Conservation (phyloP, 768 basidiomycete species). For the Termitomyces sp. region DNA sequence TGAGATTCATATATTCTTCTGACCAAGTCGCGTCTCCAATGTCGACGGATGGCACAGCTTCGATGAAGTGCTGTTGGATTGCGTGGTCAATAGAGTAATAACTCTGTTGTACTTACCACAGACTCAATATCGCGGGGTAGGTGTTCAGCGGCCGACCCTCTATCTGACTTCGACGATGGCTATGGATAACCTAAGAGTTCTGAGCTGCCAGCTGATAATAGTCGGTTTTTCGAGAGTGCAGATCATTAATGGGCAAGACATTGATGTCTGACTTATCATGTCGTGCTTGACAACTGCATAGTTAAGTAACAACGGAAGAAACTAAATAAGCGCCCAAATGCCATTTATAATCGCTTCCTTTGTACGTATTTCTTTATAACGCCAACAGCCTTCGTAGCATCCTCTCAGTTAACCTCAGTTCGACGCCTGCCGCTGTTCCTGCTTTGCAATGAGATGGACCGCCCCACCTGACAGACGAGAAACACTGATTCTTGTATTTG, state of each 20-base stretch:
- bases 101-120: not conserved
- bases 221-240: too few species aligned
- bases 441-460: conserved; percentile 51
- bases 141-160: not conserved
- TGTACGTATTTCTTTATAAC: not conserved
- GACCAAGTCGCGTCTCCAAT: too few species aligned
- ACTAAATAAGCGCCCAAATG: not conserved
- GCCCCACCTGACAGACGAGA: conserved; percentile 74
- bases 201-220: too few species aligned
- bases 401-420: not conserved
- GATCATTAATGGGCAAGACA: too few species aligned
- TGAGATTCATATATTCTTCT: too few species aligned
- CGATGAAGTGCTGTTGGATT: not conserved
- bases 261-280: too few species aligned
- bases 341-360: not conserved
- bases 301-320: too few species aligned
- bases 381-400: not conserved
- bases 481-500: conserved; percentile 62
- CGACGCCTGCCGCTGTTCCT: not conserved
- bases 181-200: too few species aligned
- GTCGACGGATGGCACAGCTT: not conserved
- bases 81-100: not conserved
- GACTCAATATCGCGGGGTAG: not conserved
- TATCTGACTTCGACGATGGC: too few species aligned
- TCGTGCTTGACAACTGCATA: too few species aligned